These are phyloP conservation scores for Thelonectria discophora DNA, from an alignment of 2,329 filamentous ascomycete genomes.

Conservation along the genomic window DNA sequence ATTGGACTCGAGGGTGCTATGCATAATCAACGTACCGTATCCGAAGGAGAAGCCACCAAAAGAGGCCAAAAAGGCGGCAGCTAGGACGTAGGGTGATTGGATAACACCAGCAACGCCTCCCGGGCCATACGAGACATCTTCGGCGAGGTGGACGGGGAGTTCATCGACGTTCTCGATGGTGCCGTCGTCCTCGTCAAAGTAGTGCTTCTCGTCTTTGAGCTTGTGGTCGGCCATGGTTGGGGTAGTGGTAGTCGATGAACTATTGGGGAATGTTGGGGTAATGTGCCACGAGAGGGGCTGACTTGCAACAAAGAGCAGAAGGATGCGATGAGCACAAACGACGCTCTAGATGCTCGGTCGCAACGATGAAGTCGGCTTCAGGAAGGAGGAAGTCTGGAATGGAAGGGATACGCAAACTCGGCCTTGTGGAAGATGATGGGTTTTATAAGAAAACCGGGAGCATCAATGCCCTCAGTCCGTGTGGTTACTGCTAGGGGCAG, in stretches of 20 bases:
- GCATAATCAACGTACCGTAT: conserved; percentile 31
- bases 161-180: conserved; percentile 20
- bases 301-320: conserved; percentile 1
- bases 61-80: conserved; percentile 53
- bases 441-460: conserved; percentile 16
- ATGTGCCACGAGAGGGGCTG: conserved; percentile 5
- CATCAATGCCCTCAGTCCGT: conserved; percentile 3
- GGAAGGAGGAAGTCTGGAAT: conserved; percentile 2
- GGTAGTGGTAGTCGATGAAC: neutral
- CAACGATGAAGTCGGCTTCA: neutral
- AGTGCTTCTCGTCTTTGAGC: conserved; percentile 21
- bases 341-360: conserved; percentile 4
- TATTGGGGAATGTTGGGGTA: neutral
- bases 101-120: conserved; percentile 8
- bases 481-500: neutral
- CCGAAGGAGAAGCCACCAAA: conserved; percentile 40
- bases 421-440: conserved; percentile 5
- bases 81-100: conserved; percentile 47
- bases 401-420: conserved; percentile 3
- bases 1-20: too few species aligned
- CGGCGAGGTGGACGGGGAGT: conserved; percentile 5
- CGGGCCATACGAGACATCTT: conserved; percentile 20
- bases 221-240: conserved; percentile 18
- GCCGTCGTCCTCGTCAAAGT: conserved; percentile 27
- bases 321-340: neutral